Base-by-base conservation (phyloP, 495 filamentous ascomycete species). In the Penicillium robsamsonii region DNA sequence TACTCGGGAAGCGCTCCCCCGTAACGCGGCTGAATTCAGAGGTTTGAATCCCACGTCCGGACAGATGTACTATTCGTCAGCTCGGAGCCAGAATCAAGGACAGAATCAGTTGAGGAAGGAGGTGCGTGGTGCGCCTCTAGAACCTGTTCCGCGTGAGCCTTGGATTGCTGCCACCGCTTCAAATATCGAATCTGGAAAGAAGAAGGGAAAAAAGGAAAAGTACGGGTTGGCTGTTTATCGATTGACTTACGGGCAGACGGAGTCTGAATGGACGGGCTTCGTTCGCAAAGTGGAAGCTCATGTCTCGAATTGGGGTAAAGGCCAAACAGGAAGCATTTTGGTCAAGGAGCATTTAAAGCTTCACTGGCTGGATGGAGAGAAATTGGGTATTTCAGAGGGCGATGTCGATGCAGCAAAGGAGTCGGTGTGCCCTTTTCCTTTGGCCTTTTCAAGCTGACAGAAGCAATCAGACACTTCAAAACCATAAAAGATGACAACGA, bases 331-430 rank as follows among this genome's bases (percentile, higher is more conserved):
- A 2, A 60, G 54, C 15, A 60, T 60, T 38, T 10, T 24, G 3
- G 42, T 73, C 35, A 70, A 67, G 42, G 35, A 50, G 17, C 43
- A 66, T 46, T 46, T 70, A 13, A 68, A 58, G 20, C 50, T 75
- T 9, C 55, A 69, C 11, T 75, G 73, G 73, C 27, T 69, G 1
- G 70, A 73, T 59, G 71, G 73, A 4, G 61, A 61, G 13, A 63
- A 59, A 8, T 25, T 67, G 2, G 57, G 58, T 4, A 61, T 75
- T 22, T 9, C 60, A 1, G 66, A 70, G 38, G 65, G 53, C 0
- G 68, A 72, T 50, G 43, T 70, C 13, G 59, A 66, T 30, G 71
- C 65, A 20, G 67, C 65, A 6, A 71, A 60, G 47, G 50, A 58
- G 71, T 72, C 46, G 35, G 58, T 60, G 25, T 46, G 17, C 25